phyloP scores from a whole-genome alignment of 352 stramenopile species.

The Pythium periplocum region DNA sequence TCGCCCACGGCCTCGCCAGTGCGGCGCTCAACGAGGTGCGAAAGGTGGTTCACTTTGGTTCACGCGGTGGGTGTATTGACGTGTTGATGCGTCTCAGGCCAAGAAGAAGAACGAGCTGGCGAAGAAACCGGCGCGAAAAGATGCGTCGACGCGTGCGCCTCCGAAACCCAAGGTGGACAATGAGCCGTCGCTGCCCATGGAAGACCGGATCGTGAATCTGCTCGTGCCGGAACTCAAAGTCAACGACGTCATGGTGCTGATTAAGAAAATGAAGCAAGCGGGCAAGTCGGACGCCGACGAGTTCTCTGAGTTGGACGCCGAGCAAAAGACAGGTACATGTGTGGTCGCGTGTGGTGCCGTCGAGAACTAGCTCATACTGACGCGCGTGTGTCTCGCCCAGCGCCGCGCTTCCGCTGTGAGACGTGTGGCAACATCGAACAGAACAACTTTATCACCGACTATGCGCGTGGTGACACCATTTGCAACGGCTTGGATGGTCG shows the following conservation, averaged over 20 bases:
- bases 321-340: conserved; percentile 73
- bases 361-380: not conserved
- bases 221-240: conserved; percentile 83
- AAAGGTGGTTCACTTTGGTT: not conserved
- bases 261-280: conserved; percentile 87
- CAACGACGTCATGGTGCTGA: conserved; percentile 83
- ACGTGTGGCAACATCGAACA: conserved; percentile 86
- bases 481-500: conserved; percentile 85
- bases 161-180: conserved; percentile 33
- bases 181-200: conserved; percentile 71
- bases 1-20: conserved; percentile 36
- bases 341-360: not conserved
- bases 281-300: conserved; percentile 86
- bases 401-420: conserved; percentile 78
- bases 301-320: conserved; percentile 80
- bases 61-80: not conserved
- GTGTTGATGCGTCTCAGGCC: conserved; percentile 17
- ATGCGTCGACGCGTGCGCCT: conserved; percentile 21
- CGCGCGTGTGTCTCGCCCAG: conserved; percentile 18
- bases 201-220: conserved; percentile 85
- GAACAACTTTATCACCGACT: conserved; percentile 89
- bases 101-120: conserved; percentile 34
- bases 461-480: conserved; percentile 83
- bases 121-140: conserved; percentile 31
- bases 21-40: conserved; percentile 6